Conservation (phyloP, 305 asterid species). For the Ilex paraguariensis region DNA sequence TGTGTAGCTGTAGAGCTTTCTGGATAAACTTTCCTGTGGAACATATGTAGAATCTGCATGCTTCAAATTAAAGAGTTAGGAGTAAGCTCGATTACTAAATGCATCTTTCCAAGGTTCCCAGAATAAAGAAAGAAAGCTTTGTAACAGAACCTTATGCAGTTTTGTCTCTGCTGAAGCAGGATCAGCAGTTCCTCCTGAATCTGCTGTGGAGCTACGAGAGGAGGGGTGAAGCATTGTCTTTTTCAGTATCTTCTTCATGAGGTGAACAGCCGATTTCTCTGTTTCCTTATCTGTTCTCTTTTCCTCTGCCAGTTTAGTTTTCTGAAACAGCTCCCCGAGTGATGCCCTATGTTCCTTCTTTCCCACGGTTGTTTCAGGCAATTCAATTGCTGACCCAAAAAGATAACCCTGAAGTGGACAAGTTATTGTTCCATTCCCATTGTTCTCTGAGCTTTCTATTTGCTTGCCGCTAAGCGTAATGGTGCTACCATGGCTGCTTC, state of each 20-base stretch:
- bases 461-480: slow-evolving; percentile 63
- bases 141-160: slow-evolving; percentile 17
- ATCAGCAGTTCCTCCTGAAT: slow-evolving; percentile 38
- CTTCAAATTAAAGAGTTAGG: slow-evolving; percentile 10
- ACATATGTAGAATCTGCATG: slow-evolving; percentile 78
- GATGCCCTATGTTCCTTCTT: slow-evolving; percentile 73
- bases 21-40: slow-evolving; percentile 90
- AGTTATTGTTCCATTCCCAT: slow-evolving; percentile 38
- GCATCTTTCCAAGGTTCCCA: too few relatives aligned
- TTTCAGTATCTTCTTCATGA: slow-evolving; percentile 69
- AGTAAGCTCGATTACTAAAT: neutral
- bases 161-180: slow-evolving; percentile 54
- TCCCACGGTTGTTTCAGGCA: slow-evolving; percentile 41
- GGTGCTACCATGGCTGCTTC: slow-evolving; percentile 62
- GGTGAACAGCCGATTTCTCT: slow-evolving; percentile 61
- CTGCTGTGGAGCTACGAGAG: slow-evolving; percentile 30
- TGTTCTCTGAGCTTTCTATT: slow-evolving; percentile 42
- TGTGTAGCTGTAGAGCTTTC: slow-evolving; percentile 39
- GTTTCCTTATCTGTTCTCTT: slow-evolving; percentile 52
- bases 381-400: slow-evolving; percentile 64
- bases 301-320: slow-evolving; percentile 65
- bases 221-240: slow-evolving; percentile 40
- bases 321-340: slow-evolving; percentile 90
- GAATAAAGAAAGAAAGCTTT: too few relatives aligned
- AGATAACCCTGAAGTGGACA: slow-evolving; percentile 89